Conservation (phyloP, 1,139 yeast species). For the Hansenula lynferdii region DNA sequence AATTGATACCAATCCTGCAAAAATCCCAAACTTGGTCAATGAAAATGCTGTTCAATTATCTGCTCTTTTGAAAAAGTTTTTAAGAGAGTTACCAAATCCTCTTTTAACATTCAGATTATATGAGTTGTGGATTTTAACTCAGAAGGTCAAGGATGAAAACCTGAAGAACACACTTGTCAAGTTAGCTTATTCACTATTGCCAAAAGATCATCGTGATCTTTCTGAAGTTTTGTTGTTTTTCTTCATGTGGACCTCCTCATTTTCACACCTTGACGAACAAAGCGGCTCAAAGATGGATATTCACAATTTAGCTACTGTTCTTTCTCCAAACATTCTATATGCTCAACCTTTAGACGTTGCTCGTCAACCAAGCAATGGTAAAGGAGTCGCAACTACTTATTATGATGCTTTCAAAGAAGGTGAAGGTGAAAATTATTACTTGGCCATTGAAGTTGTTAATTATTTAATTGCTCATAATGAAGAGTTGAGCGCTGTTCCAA, state of each 20-base stretch:
- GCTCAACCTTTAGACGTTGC: constrained; percentile 30
- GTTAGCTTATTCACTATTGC: constrained; percentile 74
- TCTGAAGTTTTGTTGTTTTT: constrained; percentile 84
- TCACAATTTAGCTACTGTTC: constrained; percentile 91
- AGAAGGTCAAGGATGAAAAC: constrained; percentile 44
- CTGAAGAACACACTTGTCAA: constrained; percentile 57
- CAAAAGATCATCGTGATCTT: constrained; percentile 77
- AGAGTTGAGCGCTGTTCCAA: constrained; percentile 74
- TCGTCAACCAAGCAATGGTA: constrained; percentile 20
- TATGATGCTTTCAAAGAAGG: constrained; percentile 35
- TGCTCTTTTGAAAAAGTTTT: constrained; percentile 85
- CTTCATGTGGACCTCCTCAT: constrained; percentile 94
- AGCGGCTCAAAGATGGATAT: constrained; percentile 96
- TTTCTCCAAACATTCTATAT: constrained; percentile 87
- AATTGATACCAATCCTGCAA: constrained; percentile 71
- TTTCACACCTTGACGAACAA: constrained; percentile 82
- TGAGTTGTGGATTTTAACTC: constrained; percentile 78
- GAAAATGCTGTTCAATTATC: constrained; percentile 94
- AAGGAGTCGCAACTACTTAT: constrained; percentile 25
- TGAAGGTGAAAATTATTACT: constrained; percentile 75
- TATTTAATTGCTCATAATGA: constrained; percentile 80
- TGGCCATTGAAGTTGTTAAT: constrained; percentile 89
- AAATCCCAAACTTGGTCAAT: constrained; percentile 63
- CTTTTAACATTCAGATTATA: constrained; percentile 73
- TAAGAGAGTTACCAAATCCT: constrained; percentile 92